Evolutionary conservation across 148 eudicot species (phyloP).

Genomic region (Cornus florida): DNA sequence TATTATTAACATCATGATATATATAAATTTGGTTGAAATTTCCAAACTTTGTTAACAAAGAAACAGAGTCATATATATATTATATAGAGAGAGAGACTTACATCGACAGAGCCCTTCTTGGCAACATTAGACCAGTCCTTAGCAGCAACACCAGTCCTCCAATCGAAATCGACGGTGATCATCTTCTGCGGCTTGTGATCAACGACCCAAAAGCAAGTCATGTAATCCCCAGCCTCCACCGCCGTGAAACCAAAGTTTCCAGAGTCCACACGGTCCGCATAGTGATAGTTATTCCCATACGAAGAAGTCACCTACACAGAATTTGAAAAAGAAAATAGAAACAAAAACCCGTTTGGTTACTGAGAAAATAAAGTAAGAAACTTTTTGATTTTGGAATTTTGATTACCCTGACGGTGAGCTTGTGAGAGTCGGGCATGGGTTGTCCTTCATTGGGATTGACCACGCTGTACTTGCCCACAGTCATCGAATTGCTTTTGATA

Average conservation of each 20-base stretch:
- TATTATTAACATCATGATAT: background rate
- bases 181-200: conserved; percentile 61
- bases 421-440: conserved; percentile 74
- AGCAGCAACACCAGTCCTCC: conserved; percentile 89
- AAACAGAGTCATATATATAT: too few relatives aligned
- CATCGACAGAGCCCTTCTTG: conserved; percentile 68
- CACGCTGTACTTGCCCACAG: conserved; percentile 78
- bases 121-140: conserved; percentile 90
- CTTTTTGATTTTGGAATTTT: background rate
- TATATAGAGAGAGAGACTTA: background rate
- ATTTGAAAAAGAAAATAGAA: background rate
- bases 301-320: conserved; percentile 62
- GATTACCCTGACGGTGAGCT: conserved; percentile 67
- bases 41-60: too few relatives aligned
- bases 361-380: background rate
- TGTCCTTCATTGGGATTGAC: conserved; percentile 61
- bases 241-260: conserved; percentile 89
- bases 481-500: conserved; percentile 73
- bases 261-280: conserved; percentile 54
- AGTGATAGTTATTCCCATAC: conserved; percentile 65
- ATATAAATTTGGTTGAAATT: too few relatives aligned
- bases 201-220: conserved; percentile 74
- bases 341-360: background rate
- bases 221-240: conserved; percentile 79
- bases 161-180: conserved; percentile 75